Evolutionary conservation across 257 asterid genomes (phyloP), one percentile per base, ranked within the genome.

Genomic region (Solanum clarkiae): DNA sequence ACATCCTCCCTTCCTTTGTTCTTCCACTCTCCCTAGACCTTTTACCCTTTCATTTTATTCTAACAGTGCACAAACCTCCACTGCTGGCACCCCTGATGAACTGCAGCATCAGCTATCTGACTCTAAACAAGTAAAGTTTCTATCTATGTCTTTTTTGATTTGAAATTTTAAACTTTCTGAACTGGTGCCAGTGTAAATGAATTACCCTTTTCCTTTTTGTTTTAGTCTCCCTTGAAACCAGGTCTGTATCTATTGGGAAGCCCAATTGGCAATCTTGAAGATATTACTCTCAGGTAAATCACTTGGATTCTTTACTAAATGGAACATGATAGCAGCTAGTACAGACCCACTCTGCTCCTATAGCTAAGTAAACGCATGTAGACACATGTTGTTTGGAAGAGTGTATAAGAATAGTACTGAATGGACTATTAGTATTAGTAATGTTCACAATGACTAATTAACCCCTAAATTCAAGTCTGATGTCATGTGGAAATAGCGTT

Each of bases 221-320:
- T 88, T 85, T 47, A 95, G 99, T 94, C 94, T 63, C 93, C 97
- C 86, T 84, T 95, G 88, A 88, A 93, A 90, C 94, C 98, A 81
- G 99, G 98, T 60, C 83, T 95, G 42, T 96, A 96, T 92, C 90
- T 96, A 42, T 98, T 96, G 14, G 98, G 97, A 86, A 96, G 98
- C 12, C 98, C 99, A 66, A 93, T 96, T 80, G 98, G 98, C 82
- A 96, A 94, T 92, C 98, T 96, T 87, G 98, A 95, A 90, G 98
- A 96, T 88, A 96, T 96, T 86, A 96, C 99, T 69, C 86, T 93
- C 45, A 90, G 98, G 98, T 94, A 79, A 84, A 20, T 54, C 74
- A 24, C 26, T 32, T 32, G 36, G 36, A 32, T 32, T 32, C 36
- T 32, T 32, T 32, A 32, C 36, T 32, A 32, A 32, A 32, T 32